Percentiles rank a stretch among this genome's conserved stretches.
Conservation (phyloP, 2,329 filamentous ascomycete species). For the Penicillium crustosum region DNA sequence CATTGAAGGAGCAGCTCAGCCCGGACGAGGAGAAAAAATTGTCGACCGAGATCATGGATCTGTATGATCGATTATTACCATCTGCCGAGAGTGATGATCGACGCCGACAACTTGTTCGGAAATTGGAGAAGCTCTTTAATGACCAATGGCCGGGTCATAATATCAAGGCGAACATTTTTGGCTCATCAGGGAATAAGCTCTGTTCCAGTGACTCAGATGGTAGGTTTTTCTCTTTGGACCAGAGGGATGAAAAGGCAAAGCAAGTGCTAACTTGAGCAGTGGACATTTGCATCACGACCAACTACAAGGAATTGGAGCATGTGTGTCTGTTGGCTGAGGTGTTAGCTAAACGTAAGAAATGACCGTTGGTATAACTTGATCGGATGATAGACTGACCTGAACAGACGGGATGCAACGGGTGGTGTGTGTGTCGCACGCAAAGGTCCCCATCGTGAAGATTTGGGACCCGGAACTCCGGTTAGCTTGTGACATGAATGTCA, state of each 20-base stretch:
- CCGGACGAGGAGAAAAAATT: constrained; percentile 73
- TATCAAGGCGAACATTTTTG: constrained; percentile 90
- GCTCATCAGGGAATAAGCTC: constrained; percentile 93
- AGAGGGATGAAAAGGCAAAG: neutral
- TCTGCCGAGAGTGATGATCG: constrained; percentile 75
- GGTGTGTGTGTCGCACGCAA: constrained; percentile 89
- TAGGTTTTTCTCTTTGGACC: constrained; percentile 46
- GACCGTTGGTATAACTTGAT: neutral
- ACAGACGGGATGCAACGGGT: constrained; percentile 95
- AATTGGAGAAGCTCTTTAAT: constrained; percentile 84
- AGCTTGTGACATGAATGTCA: constrained; percentile 97
- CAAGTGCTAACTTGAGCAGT: constrained; percentile 56
- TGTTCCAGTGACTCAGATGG: constrained; percentile 96
- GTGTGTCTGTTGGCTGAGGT: constrained; percentile 89
- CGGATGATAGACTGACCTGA: constrained; percentile 14
- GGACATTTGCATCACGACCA: constrained; percentile 94
- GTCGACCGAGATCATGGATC: constrained; percentile 76
- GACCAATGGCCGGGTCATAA: constrained; percentile 87
- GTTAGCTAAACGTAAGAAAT: constrained; percentile 73
- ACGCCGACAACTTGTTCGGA: constrained; percentile 73
- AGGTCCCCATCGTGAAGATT: constrained; percentile 97
- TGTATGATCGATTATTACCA: constrained; percentile 83
- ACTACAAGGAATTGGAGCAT: constrained; percentile 80
- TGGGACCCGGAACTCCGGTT: constrained; percentile 92
- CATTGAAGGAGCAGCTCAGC: constrained; percentile 68